phyloP scores from a whole-genome alignment of 2,329 filamentous ascomycete species.

The Fusarium burgessii region DNA sequence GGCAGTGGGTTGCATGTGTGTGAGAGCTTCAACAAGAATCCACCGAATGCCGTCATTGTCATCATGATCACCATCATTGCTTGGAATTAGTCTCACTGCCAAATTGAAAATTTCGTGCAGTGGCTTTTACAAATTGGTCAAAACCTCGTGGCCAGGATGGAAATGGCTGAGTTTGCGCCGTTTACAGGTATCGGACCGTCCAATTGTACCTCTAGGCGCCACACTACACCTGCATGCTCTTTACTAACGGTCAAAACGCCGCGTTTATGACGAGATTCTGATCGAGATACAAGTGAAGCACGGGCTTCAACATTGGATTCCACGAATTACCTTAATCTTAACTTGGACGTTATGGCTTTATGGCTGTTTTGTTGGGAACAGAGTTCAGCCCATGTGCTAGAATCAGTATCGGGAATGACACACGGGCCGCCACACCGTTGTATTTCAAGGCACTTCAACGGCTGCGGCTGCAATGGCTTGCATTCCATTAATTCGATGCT shows the following conservation, averaged over 20 bases:
- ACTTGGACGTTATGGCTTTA: background rate
- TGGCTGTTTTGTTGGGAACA: constrained; percentile 11
- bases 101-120: background rate
- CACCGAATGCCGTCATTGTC: constrained; percentile 35
- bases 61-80: constrained; percentile 26
- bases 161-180: constrained; percentile 3
- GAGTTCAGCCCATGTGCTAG: constrained; percentile 30
- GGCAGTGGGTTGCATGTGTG: constrained; percentile 6
- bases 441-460: constrained; percentile 28
- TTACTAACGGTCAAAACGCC: constrained; percentile 14
- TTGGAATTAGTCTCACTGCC: constrained; percentile 7
- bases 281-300: constrained; percentile 7
- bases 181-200: background rate
- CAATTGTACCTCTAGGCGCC: background rate
- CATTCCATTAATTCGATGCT: constrained; percentile 12
- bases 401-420: constrained; percentile 21
- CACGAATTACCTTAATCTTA: constrained; percentile 2
- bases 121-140: constrained; percentile 1
- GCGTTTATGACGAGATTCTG: constrained; percentile 27
- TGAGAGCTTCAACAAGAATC: constrained; percentile 8
- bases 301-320: constrained; percentile 3
- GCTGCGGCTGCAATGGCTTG: constrained; percentile 22
- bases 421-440: constrained; percentile 25
- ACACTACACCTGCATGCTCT: constrained; percentile 36
- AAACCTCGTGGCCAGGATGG: constrained; percentile 4